phyloP scores from a whole-genome alignment of 257 asterid genomes.

The Solanum chaucha region DNA sequence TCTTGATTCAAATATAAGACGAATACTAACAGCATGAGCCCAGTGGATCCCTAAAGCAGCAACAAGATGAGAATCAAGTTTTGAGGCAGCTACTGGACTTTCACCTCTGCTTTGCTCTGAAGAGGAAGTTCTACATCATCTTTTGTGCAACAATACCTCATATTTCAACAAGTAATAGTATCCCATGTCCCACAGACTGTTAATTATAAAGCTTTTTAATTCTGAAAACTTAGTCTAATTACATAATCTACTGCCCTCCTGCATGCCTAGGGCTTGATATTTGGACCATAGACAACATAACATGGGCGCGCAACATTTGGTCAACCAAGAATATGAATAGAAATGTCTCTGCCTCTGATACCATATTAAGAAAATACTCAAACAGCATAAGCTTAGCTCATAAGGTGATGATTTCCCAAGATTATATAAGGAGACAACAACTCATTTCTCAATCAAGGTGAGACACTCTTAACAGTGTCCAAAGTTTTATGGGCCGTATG shows the following conservation, averaged over 20 bases:
- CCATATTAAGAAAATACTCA: neutral
- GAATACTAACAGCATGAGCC: slow-evolving; percentile 87
- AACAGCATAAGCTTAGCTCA: neutral
- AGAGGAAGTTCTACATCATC: slow-evolving; percentile 7
- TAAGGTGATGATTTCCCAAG: neutral
- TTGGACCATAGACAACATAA: neutral
- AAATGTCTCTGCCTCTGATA: neutral
- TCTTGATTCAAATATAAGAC: slow-evolving; percentile 72
- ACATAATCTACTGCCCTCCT: neutral
- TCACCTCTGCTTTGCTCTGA: slow-evolving; percentile 34
- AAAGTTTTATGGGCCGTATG: neutral
- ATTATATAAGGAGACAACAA: neutral
- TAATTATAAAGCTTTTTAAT: neutral
- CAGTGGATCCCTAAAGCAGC: slow-evolving; percentile 89
- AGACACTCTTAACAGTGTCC: neutral
- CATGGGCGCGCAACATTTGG: neutral
- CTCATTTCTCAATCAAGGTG: neutral
- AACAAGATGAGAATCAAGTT: slow-evolving; percentile 58
- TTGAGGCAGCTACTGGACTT: slow-evolving; percentile 21
- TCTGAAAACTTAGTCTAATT: neutral
- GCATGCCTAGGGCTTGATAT: neutral
- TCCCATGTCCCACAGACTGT: neutral
- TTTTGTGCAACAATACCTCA: neutral
- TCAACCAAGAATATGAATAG: neutral
- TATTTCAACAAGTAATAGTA: neutral